Conservation (phyloP, 768 basidiomycete species). For the Calocera cornea region DNA sequence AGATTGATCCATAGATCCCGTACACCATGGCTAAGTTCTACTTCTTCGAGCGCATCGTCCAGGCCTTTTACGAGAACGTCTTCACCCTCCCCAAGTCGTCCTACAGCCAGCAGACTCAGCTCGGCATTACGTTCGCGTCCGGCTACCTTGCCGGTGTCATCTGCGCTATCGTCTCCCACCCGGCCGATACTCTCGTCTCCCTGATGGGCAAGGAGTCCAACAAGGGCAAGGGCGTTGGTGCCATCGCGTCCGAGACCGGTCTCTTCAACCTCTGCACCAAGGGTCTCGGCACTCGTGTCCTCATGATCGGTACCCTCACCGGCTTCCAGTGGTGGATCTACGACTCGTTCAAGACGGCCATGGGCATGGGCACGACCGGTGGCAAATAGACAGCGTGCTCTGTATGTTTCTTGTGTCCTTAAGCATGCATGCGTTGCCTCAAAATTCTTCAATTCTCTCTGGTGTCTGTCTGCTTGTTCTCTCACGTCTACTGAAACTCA, state of each 20-base stretch:
- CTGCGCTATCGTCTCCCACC: slow-evolving; percentile 92
- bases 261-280: slow-evolving; percentile 53
- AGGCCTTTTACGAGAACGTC: slow-evolving; percentile 77
- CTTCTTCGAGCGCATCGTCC: slow-evolving; percentile 74
- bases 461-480: neutral
- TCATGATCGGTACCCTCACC: slow-evolving; percentile 61
- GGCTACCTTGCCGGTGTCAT: slow-evolving; percentile 94
- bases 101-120: slow-evolving; percentile 69
- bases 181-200: slow-evolving; percentile 86
- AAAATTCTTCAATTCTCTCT: neutral
- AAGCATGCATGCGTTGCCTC: neutral
- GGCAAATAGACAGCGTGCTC: slow-evolving; percentile 46
- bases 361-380: slow-evolving; percentile 80
- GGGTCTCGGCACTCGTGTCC: slow-evolving; percentile 73
- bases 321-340: slow-evolving; percentile 95
- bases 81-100: slow-evolving; percentile 65
- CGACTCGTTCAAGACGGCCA: slow-evolving; percentile 67
- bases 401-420: neutral
- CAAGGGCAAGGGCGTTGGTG: slow-evolving; percentile 63
- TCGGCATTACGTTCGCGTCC: slow-evolving; percentile 76
- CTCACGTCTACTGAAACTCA: slow-evolving; percentile 1
- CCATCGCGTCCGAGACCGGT: slow-evolving; percentile 61
- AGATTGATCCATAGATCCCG: slow-evolving; percentile 50
- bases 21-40: slow-evolving; percentile 99
- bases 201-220: slow-evolving; percentile 76